These are phyloP conservation scores for Huntiella savannae DNA, from an alignment of 2,329 filamentous ascomycete species.

Conservation along the genomic window DNA sequence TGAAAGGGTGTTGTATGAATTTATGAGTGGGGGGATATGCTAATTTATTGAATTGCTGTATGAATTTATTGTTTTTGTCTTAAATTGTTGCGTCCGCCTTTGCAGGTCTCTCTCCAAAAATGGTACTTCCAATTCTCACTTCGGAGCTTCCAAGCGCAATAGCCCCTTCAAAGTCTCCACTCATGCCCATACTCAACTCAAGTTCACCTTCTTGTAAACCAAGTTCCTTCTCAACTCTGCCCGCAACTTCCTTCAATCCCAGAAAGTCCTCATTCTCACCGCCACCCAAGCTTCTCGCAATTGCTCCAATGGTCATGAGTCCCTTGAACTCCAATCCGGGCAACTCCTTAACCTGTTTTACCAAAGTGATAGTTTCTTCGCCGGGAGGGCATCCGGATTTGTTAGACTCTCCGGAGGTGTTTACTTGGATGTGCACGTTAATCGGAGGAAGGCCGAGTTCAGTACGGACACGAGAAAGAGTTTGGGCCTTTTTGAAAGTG, in stretches of 20 bases:
- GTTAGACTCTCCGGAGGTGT: constrained; percentile 71
- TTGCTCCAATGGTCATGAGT: constrained; percentile 93
- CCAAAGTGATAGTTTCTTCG: constrained; percentile 41
- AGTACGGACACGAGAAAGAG: constrained; percentile 58
- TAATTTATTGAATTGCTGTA: not conserved
- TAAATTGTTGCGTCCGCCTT: constrained; percentile 45
- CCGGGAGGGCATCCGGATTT: constrained; percentile 69
- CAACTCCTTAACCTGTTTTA: constrained; percentile 53
- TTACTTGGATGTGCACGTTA: constrained; percentile 77
- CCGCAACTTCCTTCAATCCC: constrained; percentile 46
- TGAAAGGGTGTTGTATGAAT: not conserved
- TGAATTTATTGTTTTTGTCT: not conserved
- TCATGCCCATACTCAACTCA: constrained; percentile 98
- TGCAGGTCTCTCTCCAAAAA: constrained; percentile 68
- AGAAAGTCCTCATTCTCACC: constrained; percentile 87
- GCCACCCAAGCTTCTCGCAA: constrained; percentile 61
- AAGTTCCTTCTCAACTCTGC: constrained; percentile 41
- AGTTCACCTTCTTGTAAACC: constrained; percentile 26
- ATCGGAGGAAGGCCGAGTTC: constrained; percentile 31
- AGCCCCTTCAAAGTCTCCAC: constrained; percentile 82
- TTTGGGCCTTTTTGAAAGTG: constrained; percentile 64
- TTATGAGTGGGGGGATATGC: not conserved
- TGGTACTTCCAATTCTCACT: constrained; percentile 81
- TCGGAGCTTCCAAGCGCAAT: constrained; percentile 69
- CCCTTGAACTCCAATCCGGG: constrained; percentile 58